Evolutionary conservation across 371 early-diverging fungal genomes (phyloP), one percentile per base, ranked within the genome.

Genomic region (Blyttiomyces sp.): DNA sequence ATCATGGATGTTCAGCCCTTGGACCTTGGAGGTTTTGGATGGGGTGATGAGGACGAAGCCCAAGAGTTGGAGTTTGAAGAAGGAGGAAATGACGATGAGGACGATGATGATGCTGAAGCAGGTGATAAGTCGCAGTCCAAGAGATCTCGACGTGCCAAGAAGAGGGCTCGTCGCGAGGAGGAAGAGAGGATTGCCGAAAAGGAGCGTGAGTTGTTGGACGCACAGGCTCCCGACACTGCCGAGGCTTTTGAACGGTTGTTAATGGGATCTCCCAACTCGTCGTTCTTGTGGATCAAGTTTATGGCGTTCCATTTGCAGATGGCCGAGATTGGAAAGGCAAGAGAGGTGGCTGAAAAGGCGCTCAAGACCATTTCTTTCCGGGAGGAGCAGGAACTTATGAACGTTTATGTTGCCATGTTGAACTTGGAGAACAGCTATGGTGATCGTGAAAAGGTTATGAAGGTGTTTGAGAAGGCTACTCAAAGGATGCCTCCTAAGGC

Each of bases 231-330:
- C 13, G 77, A 75, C 35, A 57, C 69, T 34, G 74, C 77, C 4
- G 71, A 74, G 13, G 82, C 96, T 67, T 96, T 86, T 68, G 97
- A 98, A 66, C 86, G 94, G 48, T 71, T 94, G 34, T 60, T 98
- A 39, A 79, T 98, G 32, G 92, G 91, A 7, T 92, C 94, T 27
- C 98, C 98, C 66, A 92, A 94, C 80, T 88, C 90, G 32, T 96
- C 96, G 16, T 92, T 85, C 79, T 62, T 96, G 54, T 98, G 98
- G 98, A 91, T 98, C 68, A 92, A 95, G 74, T 98, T 92, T 70
- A 98, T 98, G 97, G 94, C 96, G 3, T 92, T 90, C 79, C 92
- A 92, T 59, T 78, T 95, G 4, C 86, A 94, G 57, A 73, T 94
- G 58, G 88, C 90, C 1, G 93, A 95, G 69, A 84, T 96, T 39